Conservation (phyloP, 1,139 yeast genomes). For the Nakaseomyces delphensis region DNA sequence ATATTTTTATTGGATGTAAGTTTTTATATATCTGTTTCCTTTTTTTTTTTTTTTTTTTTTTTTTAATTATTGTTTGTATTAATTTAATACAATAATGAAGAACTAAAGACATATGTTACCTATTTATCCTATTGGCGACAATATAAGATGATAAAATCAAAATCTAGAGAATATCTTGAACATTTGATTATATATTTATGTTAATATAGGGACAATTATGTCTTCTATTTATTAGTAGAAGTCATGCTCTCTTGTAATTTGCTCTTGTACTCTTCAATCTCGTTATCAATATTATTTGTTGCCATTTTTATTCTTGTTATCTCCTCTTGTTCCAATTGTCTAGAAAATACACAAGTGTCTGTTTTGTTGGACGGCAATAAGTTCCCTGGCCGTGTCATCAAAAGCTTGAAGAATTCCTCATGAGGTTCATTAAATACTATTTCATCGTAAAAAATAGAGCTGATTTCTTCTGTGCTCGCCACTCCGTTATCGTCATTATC, state of each 20-base stretch:
- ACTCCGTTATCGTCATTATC: constrained; percentile 17
- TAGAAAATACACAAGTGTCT: constrained; percentile 40
- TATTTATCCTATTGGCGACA: too few species aligned
- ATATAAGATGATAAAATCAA: too few species aligned
- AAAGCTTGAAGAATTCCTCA: constrained; percentile 63
- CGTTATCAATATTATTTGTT: constrained; percentile 50
- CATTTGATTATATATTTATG: too few species aligned
- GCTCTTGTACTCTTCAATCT: constrained; percentile 44
- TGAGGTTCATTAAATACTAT: constrained; percentile 94
- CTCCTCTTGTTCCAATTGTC: constrained; percentile 66
- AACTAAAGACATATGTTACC: too few species aligned
- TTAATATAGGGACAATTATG: too few species aligned
- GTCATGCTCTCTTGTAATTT: constrained; percentile 22
- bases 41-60: too few species aligned
- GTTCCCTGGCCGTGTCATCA: constrained; percentile 71
- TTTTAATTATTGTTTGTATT: too few species aligned
- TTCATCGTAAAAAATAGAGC: constrained; percentile 78
- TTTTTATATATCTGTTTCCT: not conserved
- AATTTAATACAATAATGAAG: too few species aligned
- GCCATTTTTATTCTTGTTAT: constrained; percentile 64
- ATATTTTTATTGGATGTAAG: not conserved
- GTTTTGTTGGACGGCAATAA: constrained; percentile 54
- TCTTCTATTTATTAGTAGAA: not conserved
- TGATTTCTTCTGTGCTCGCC: constrained; percentile 35
- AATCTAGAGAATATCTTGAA: too few species aligned